A percentile compares a stretch with the other conserved stretches of the same genome.
These are phyloP conservation scores for Aspergillus quadrilineatus DNA, from an alignment of 2,329 filamentous ascomycete genomes.

Conservation along the genomic window DNA sequence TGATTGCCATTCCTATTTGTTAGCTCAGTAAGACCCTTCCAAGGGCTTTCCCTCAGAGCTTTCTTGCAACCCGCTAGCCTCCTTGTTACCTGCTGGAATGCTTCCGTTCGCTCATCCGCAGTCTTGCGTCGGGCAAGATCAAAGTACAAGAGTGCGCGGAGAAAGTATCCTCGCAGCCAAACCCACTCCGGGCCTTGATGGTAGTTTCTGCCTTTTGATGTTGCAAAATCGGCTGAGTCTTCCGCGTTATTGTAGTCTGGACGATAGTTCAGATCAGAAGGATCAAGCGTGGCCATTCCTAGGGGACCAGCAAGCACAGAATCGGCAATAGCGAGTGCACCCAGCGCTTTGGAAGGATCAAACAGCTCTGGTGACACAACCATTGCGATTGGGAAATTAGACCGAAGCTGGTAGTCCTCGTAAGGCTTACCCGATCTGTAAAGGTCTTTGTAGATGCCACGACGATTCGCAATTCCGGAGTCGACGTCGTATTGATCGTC, in stretches of 20 bases:
- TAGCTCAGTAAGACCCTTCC: conserved; percentile 89
- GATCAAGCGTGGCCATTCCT: conserved; percentile 95
- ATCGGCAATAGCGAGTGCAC: conserved; percentile 78
- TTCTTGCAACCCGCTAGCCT: conserved; percentile 80
- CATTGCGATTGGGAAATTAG: conserved; percentile 96
- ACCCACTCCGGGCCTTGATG: conserved; percentile 98
- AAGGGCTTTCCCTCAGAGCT: conserved; percentile 74
- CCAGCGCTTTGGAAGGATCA: conserved; percentile 71
- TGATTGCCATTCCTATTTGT: conserved; percentile 84
- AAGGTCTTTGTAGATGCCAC: conserved; percentile 97
- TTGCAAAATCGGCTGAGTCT: conserved; percentile 86
- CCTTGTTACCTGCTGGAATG: conserved; percentile 90
- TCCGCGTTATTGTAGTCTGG: conserved; percentile 95
- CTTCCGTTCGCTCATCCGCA: conserved; percentile 71
- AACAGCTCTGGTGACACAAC: conserved; percentile 88
- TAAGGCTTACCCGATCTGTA: conserved; percentile 94
- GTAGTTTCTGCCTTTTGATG: conserved; percentile 93
- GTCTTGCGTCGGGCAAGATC: conserved; percentile 71
- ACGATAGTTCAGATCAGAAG: conserved; percentile 85
- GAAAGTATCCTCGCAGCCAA: conserved; percentile 95
- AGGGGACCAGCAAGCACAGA: conserved; percentile 76
- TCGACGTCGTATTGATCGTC: conserved; percentile 81
- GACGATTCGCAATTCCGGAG: conserved; percentile 73
- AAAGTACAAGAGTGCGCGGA: conserved; percentile 87
- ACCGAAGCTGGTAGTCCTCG: conserved; percentile 93